These are phyloP conservation scores for Inga oerstediana DNA, from an alignment of 306 rosid species.

Conservation along the genomic window DNA sequence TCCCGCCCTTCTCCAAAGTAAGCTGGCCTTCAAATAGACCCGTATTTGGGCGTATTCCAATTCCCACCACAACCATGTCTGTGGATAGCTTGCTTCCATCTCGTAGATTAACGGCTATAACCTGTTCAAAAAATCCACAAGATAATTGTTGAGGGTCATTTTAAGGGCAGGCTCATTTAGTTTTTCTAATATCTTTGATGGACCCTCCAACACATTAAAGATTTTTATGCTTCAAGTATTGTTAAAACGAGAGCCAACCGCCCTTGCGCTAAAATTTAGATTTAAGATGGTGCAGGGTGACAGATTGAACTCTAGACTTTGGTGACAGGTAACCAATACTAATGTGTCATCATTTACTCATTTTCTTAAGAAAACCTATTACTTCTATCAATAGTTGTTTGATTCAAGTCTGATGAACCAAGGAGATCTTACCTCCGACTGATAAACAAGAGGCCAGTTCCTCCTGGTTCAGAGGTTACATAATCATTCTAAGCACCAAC, in stretches of 20 bases:
- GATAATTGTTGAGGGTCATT: too few relatives aligned
- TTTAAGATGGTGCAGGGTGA: neutral
- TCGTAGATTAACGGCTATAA: constrained; percentile 80
- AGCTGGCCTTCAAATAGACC: constrained; percentile 96
- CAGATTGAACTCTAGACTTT: neutral
- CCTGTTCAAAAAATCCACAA: constrained; percentile 50
- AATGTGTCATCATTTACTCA: neutral
- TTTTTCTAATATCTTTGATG: neutral
- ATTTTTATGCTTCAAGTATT: neutral
- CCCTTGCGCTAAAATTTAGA: neutral
- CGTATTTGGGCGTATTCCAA: constrained; percentile 97
- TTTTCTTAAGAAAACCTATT: constrained; percentile 1
- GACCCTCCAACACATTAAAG: neutral
- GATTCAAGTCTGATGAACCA: neutral
- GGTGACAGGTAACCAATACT: constrained; percentile 5
- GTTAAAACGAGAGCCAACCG: neutral
- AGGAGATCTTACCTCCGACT: constrained; percentile 10
- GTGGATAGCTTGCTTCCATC: constrained; percentile 71
- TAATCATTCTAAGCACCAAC: too few relatives aligned
- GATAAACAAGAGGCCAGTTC: neutral
- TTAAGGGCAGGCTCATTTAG: neutral
- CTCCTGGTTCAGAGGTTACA: constrained; percentile 6
- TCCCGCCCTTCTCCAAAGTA: constrained; percentile 96
- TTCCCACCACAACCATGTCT: constrained; percentile 96
- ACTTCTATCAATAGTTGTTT: neutral